Evolutionary conservation across 2,329 filamentous ascomycete genomes (phyloP), one percentile per base, ranked within the genome.

Genomic region (Pyrenochaeta sp.): DNA sequence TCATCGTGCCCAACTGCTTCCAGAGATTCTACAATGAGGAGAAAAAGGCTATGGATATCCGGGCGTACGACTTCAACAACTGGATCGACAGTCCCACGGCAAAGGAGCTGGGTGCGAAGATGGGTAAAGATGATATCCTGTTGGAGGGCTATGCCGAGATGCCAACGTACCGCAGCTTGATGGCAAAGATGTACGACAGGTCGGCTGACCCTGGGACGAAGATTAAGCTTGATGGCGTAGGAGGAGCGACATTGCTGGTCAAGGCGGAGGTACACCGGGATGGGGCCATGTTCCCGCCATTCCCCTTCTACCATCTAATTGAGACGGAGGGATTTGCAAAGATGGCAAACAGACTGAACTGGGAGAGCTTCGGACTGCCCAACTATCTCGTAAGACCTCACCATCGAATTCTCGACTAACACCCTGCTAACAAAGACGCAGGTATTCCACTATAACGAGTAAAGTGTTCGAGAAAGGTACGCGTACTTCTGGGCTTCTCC

Each of bases 251-350:
- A 1, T 82, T 99, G 63, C 82, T 99, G 72, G 95, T 99, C 59
- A 97, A 97, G 82, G 95, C 93, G 1, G 93, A 98, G 58, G 95
- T 99, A 25, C 95, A 99, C 77, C 88, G 95, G 27, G 95, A 99
- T 73, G 95, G 95, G 22, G 94, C 95, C 75, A 99, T 98, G 94
- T 99, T 99, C 81, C 95, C 95, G 19, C 87, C 95, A 0, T 99
- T 99, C 75, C 81, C 94, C 2, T 99, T 99, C 75, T 98, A 97
- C 76, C 91, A 99, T 78, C 84, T 99, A 59, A 96, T 99, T 60
- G 95, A 99, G 83, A 98, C 95, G 0, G 95, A 99, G 74, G 95
- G 95, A 0, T 99, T 99, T 73, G 93, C 95, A 19, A 97, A 94
- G 81, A 99, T 99, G 95, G 93, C 93, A 12, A 90, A 87, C 76